Base-by-base conservation (phyloP, 2,329 filamentous ascomycete genomes). In the Metarhizium album region DNA sequence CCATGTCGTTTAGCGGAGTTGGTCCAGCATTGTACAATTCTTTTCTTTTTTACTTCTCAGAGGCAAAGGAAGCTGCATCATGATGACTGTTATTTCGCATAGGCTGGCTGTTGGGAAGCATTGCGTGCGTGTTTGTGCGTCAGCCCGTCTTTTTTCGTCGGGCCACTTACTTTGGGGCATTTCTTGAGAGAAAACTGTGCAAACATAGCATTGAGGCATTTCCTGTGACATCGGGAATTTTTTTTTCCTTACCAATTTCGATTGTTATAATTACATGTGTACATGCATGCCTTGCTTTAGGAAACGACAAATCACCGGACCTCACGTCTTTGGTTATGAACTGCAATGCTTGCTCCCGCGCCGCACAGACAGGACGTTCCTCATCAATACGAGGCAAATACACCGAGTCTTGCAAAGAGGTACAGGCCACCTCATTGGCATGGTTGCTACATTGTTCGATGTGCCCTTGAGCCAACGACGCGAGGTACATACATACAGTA, bases 401-500 rank as follows among this genome's bases (percentile, higher is more conserved):
- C 14, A 35, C 33, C 14, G 4, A 35, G 33, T 13, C 14, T 2
- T 16, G 16, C 11, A 13, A 13, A 13, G 11, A 40, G 40, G 22
- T 24, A 7, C 5, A 18, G 18, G 22, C 14, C 16, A 24, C 22
- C 27, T 37, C 14, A 18, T 33, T 35, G 13, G 14, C 8, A 45
- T 14, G 38, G 23, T 38, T n/a, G n/a, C 3, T 24, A 24, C 23
- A 16, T 23, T 37, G 40, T 49, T 35, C 35, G 16, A 42, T 8
- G 18, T 14, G 33, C 38, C 42, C 40, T 49, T 16, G 52, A 49
- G 14, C 49, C 52, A 49, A 45, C 46, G 49, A 33, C 49, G 20
- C 42, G 23, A 50, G 29, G 16, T 47, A 45, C 46, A 46, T 46
- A 47, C 51, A 46, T 20, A 38, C 29, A 31, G 29, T 20, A 33